Conservation (phyloP, 2,329 filamentous ascomycete species). For the Metarhizium sp. region DNA sequence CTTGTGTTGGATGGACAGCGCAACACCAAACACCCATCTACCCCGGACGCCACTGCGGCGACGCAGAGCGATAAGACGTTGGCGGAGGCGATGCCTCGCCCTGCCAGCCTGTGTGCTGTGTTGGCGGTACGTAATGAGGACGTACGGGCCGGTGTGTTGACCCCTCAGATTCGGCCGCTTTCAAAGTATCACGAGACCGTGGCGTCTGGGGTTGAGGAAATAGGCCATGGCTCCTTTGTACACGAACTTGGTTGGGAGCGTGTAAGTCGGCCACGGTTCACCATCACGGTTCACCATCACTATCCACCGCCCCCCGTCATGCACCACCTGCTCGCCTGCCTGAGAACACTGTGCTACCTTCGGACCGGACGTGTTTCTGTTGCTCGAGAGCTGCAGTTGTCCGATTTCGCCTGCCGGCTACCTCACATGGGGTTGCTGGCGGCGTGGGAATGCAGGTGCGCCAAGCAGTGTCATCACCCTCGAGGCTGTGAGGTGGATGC, state of each 20-base stretch:
- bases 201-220: neutral
- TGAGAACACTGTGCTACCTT: neutral
- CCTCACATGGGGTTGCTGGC: too few relatives aligned
- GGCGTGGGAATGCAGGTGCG: too few relatives aligned
- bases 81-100: neutral
- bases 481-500: neutral
- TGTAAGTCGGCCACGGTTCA: neutral
- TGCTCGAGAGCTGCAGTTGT: neutral
- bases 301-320: neutral
- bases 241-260: neutral
- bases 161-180: neutral
- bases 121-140: conserved; percentile 1
- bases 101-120: neutral
- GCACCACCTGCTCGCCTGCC: neutral
- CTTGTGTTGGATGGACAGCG: too few relatives aligned
- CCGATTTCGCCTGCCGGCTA: neutral
- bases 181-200: neutral
- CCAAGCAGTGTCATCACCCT: neutral
- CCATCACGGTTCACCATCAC: too few relatives aligned
- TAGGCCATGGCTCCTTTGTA: neutral
- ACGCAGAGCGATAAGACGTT: neutral
- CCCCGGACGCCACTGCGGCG: conserved; percentile 4
- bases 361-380: neutral
- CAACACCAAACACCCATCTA: neutral
- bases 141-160: neutral